A percentile compares a stretch with the other conserved stretches of the same genome.
Evolutionary conservation across 169 alveolate species (phyloP).

Genomic region (Plasmodium inui): DNA sequence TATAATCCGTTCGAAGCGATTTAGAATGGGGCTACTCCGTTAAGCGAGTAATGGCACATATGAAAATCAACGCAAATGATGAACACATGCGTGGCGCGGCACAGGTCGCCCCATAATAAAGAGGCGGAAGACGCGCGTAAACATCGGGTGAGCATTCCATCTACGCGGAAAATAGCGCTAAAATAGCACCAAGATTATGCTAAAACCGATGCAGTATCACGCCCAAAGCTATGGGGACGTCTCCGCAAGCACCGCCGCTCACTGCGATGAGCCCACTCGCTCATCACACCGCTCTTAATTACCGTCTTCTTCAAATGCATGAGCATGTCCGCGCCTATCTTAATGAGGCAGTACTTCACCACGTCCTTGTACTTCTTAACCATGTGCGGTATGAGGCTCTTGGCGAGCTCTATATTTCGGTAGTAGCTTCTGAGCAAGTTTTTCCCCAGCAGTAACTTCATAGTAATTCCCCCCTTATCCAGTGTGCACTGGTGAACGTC

Average conservation of each 20-base stretch:
- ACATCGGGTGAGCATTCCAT: neutral
- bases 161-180: neutral
- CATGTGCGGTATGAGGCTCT: conserved; percentile 57
- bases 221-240: neutral
- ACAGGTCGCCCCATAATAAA: neutral
- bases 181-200: neutral
- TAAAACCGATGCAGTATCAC: neutral
- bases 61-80: neutral
- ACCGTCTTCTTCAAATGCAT: conserved; percentile 75
- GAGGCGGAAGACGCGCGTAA: neutral
- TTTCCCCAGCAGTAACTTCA: conserved; percentile 82
- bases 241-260: neutral
- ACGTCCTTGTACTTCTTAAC: conserved; percentile 72
- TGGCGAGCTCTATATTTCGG: conserved; percentile 69
- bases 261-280: neutral
- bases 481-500: conserved; percentile 88
- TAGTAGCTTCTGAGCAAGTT: conserved; percentile 77
- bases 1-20: neutral
- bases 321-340: conserved; percentile 73
- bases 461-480: conserved; percentile 82
- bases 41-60: neutral
- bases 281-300: neutral
- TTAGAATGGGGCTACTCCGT: neutral
- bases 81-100: neutral
- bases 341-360: conserved; percentile 71